phyloP scores from a whole-genome alignment of 73 alveolate species.

The Halteria grandinella region DNA sequence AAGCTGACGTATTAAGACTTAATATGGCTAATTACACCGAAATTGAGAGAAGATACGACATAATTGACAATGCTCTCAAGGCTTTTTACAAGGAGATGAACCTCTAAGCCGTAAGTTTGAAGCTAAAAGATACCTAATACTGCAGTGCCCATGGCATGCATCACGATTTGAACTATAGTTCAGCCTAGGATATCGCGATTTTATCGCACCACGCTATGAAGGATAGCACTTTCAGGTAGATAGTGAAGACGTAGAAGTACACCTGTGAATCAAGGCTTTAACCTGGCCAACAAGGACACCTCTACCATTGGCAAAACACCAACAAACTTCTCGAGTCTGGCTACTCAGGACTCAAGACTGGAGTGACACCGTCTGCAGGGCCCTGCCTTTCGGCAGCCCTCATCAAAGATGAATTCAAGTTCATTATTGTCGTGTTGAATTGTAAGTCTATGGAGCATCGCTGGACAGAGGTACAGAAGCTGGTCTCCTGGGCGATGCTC shows the following conservation, averaged over 20 bases:
- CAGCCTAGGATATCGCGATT: background rate
- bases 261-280: too few species aligned
- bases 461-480: constrained; percentile 60
- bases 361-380: constrained; percentile 91
- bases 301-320: constrained; percentile 85
- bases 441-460: constrained; percentile 55
- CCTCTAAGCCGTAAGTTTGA: background rate
- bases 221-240: background rate
- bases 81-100: background rate
- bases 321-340: constrained; percentile 74
- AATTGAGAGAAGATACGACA: too few species aligned
- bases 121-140: background rate
- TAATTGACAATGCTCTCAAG: background rate
- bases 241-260: background rate
- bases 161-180: background rate
- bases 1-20: too few species aligned
- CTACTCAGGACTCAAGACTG: constrained; percentile 83
- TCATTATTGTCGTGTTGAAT: constrained; percentile 54
- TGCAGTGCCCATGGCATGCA: background rate
- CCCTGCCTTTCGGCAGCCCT: constrained; percentile 79
- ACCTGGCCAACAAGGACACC: constrained; percentile 1
- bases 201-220: background rate
- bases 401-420: constrained; percentile 31
- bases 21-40: too few species aligned
- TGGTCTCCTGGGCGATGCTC: constrained; percentile 55